phyloP scores from a whole-genome alignment of 176 grass and related monocot genomes.

The Zea mays region DNA sequence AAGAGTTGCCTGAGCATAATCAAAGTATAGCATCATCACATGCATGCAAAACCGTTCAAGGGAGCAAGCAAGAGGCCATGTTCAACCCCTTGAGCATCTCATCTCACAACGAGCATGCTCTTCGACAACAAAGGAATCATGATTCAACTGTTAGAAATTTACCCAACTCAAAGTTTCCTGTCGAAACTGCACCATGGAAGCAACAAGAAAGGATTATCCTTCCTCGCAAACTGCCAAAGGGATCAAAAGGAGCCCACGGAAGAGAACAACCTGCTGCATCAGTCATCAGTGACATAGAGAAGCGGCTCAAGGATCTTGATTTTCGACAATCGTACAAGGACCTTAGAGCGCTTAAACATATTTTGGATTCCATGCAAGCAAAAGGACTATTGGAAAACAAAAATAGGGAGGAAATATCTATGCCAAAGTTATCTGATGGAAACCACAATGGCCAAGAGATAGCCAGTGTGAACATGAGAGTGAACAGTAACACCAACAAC shows the following conservation, averaged over 20 bases:
- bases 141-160: constrained; percentile 51
- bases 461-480: constrained; percentile 26
- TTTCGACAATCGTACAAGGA: constrained; percentile 84
- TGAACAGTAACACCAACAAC: constrained; percentile 25
- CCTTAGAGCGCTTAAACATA: constrained; percentile 83
- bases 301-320: constrained; percentile 80
- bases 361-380: constrained; percentile 84
- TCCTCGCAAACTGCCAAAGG: constrained; percentile 57
- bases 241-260: constrained; percentile 43
- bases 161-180: constrained; percentile 64
- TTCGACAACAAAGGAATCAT: constrained; percentile 45
- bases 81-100: constrained; percentile 40
- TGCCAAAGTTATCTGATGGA: constrained; percentile 44
- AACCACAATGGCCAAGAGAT: constrained; percentile 27
- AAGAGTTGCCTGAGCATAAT: constrained; percentile 56
- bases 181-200: constrained; percentile 81
- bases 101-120: constrained; percentile 36
- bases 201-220: constrained; percentile 68
- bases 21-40: constrained; percentile 43
- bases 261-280: constrained; percentile 66
- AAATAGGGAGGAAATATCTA: constrained; percentile 47
- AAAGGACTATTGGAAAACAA: constrained; percentile 81
- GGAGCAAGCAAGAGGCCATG: constrained; percentile 45
- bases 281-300: constrained; percentile 91
- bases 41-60: constrained; percentile 36